A percentile compares a stretch with the other conserved stretches of the same genome.
phyloP scores from a whole-genome alignment of 192 early-diverging fungal species.

The Linnemannia exigua region DNA sequence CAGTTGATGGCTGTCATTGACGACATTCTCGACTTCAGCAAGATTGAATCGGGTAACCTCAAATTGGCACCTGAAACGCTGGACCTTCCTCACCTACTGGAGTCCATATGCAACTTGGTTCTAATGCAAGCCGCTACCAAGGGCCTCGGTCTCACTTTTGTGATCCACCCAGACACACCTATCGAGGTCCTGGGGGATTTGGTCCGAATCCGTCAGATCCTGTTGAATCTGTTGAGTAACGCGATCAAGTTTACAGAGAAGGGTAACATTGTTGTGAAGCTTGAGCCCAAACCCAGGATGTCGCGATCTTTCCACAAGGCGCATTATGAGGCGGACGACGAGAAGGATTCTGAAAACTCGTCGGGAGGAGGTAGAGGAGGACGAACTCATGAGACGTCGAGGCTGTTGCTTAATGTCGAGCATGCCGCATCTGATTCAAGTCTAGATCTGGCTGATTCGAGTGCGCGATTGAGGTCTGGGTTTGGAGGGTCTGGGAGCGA shows the following conservation, averaged over 20 bases:
- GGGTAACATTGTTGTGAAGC: slow-evolving; percentile 45
- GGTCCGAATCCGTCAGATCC: slow-evolving; percentile 62
- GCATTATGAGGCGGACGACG: slow-evolving; percentile 21
- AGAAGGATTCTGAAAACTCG: neutral
- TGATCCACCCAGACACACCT: slow-evolving; percentile 37
- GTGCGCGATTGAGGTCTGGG: neutral
- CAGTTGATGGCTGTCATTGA: slow-evolving; percentile 69
- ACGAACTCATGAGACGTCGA: slow-evolving; percentile 14
- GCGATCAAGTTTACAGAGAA: slow-evolving; percentile 65
- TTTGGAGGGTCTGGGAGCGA: slow-evolving; percentile 1
- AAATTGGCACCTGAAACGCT: slow-evolving; percentile 72
- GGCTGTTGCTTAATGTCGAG: slow-evolving; percentile 13
- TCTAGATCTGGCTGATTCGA: neutral
- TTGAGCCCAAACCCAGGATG: slow-evolving; percentile 21
- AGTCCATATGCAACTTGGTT: slow-evolving; percentile 41
- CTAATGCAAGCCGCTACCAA: slow-evolving; percentile 32
- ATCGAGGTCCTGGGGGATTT: slow-evolving; percentile 60
- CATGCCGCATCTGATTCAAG: slow-evolving; percentile 10
- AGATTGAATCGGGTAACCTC: slow-evolving; percentile 83
- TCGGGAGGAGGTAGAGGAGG: neutral
- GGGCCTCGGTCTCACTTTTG: slow-evolving; percentile 21
- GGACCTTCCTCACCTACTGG: slow-evolving; percentile 56
- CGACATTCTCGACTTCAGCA: slow-evolving; percentile 82
- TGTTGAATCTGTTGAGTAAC: slow-evolving; percentile 64
- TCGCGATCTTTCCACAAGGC: neutral